Evolutionary conservation across 1,139 yeast species (phyloP), one percentile per base, ranked within the genome.

Genomic region (Magnusiomyces ingens): DNA sequence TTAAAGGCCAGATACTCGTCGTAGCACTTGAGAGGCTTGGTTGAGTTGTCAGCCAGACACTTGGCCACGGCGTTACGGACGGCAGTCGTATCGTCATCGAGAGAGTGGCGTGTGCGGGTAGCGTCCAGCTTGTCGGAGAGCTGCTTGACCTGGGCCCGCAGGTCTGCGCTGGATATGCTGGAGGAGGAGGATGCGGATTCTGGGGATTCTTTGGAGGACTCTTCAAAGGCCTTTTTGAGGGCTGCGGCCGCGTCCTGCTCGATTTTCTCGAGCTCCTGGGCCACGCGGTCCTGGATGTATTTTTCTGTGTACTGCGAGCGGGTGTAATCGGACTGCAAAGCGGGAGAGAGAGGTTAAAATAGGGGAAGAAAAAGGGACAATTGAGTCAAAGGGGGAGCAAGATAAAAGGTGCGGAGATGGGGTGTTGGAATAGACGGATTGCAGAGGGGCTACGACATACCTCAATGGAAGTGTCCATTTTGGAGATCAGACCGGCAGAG

Each of bases 1-100:
- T 83, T 87, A 70, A 90, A 89, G 55, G 76, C 75, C 64, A 85
- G 82, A 26, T 89, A 90, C 67, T 86, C 89, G 52, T 86, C 90
- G 83, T 91, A 85, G 70, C 99, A 93, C 68, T 88, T 84, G 68
- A 93, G 78, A 40, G 93, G 86, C 67, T 78, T 82, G 40, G 84
- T 87, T 62, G 78, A 74, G 73, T 91, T 88, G 48, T 76, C 77
- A 58, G 76, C 72, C 62, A 91, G 76, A 69, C 99, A 91, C 54
- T 75, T 67, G 42, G 81, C 74, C 35, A 93, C 84, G 10, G 73
- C 67, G 12, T 73, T 70, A 71, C 93, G 83, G 1, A 86, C 79
- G 2, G 62, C 64, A 52, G 65, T 58, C 19, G 77, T 66, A 12
- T 65, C 72, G 18, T 67, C 65, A 49, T 74, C 73, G 55, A 71